phyloP scores from a whole-genome alignment of 345 rosid species.

The Durio zibethinus region DNA sequence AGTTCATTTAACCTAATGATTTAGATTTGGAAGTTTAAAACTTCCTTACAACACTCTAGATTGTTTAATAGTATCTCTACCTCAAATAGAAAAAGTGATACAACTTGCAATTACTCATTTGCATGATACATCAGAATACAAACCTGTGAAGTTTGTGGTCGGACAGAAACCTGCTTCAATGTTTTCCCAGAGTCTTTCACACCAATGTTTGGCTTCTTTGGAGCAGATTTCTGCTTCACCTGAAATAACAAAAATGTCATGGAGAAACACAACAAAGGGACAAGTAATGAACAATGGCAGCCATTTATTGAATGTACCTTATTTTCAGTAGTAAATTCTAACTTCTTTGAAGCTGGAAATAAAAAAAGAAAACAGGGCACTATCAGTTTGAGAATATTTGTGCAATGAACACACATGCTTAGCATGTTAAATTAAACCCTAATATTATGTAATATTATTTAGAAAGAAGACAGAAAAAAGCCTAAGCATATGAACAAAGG shows the following conservation, averaged over 20 bases:
- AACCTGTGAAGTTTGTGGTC: slow-evolving; percentile 39
- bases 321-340: slow-evolving; percentile 33
- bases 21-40: neutral
- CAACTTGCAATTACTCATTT: neutral
- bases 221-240: slow-evolving; percentile 41
- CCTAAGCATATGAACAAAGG: neutral
- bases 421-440: neutral
- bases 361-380: neutral
- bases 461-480: neutral
- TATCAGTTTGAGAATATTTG: slow-evolving; percentile 9
- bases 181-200: slow-evolving; percentile 42
- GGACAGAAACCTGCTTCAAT: slow-evolving; percentile 43
- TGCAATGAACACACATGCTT: neutral
- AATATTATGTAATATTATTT: neutral
- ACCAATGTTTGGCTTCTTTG: slow-evolving; percentile 47
- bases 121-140: slow-evolving; percentile 26
- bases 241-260: slow-evolving; percentile 30
- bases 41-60: neutral
- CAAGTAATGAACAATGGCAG: slow-evolving; percentile 10
- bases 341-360: slow-evolving; percentile 26
- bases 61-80: neutral
- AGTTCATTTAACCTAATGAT: slow-evolving; percentile 2
- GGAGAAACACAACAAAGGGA: slow-evolving; percentile 4
- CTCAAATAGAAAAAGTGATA: neutral
- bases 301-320: slow-evolving; percentile 43